Conservation (phyloP, 1,139 yeast species). For the Magnusiomyces sp. region DNA sequence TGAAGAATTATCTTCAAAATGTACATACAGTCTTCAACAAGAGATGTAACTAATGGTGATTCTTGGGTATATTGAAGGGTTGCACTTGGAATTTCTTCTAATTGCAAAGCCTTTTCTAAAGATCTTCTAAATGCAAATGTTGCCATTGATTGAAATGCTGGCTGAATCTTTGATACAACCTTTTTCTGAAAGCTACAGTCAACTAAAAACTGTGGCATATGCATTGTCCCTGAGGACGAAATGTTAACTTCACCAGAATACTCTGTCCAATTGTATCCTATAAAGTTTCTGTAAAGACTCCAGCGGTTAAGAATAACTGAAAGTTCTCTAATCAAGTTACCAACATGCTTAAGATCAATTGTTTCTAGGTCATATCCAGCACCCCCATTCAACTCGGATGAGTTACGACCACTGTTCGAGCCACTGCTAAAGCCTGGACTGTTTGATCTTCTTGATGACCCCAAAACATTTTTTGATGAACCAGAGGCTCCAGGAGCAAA, state of each 20-base stretch:
- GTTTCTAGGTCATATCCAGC: slow-evolving; percentile 27
- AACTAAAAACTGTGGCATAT: slow-evolving; percentile 36
- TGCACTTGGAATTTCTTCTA: slow-evolving; percentile 64
- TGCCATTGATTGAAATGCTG: slow-evolving; percentile 55
- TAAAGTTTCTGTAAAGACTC: slow-evolving; percentile 73
- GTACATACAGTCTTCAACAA: slow-evolving; percentile 76
- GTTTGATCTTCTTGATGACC: slow-evolving; percentile 20
- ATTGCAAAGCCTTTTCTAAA: slow-evolving; percentile 68
- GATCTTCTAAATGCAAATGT: slow-evolving; percentile 68
- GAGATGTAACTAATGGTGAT: slow-evolving; percentile 67
- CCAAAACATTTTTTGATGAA: slow-evolving; percentile 11
- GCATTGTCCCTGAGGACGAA: slow-evolving; percentile 14
- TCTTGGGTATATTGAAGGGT: slow-evolving; percentile 33
- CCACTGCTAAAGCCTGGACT: slow-evolving; percentile 20
- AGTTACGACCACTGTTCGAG: slow-evolving; percentile 15
- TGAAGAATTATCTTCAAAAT: slow-evolving; percentile 59
- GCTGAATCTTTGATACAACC: slow-evolving; percentile 44
- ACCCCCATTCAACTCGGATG: slow-evolving; percentile 8
- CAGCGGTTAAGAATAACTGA: slow-evolving; percentile 76
- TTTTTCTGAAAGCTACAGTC: slow-evolving; percentile 58
- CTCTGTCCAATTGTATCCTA: slow-evolving; percentile 56
- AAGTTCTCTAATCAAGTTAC: slow-evolving; percentile 55
- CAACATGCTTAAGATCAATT: slow-evolving; percentile 45
- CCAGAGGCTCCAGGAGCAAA: slow-evolving; percentile 19
- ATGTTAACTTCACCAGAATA: slow-evolving; percentile 20